phyloP scores from a whole-genome alignment of 441 rosid genomes.

The Rhodomyrtus psidioides region DNA sequence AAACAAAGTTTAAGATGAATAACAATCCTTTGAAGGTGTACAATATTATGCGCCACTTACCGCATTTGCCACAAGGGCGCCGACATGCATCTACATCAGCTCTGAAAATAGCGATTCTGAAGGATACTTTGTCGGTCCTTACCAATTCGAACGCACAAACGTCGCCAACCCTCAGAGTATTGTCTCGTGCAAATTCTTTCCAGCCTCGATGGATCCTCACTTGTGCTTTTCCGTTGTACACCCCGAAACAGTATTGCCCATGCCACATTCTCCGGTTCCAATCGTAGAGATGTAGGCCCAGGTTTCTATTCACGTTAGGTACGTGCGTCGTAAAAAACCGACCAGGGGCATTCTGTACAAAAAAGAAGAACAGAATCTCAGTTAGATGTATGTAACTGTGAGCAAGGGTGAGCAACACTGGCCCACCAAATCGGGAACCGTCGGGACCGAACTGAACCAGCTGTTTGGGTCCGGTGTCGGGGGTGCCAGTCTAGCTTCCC shows the following conservation, averaged over 20 bases:
- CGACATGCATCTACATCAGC: background rate
- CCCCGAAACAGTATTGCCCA: background rate
- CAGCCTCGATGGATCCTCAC: background rate
- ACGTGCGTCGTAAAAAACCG: background rate
- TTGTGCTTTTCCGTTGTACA: background rate
- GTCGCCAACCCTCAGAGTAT: background rate
- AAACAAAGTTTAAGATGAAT: background rate
- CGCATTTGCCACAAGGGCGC: background rate
- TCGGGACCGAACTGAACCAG: no score
- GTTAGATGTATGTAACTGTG: no score
- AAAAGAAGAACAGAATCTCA: no score
- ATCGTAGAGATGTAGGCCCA: background rate
- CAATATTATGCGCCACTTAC: background rate
- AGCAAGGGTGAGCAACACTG: no score
- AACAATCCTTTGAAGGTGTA: no score
- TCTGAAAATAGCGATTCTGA: background rate
- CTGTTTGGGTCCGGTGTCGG: no score
- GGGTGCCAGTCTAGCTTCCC: no score
- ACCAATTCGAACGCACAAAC: conserved; percentile 9
- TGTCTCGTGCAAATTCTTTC: background rate
- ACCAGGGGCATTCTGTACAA: background rate
- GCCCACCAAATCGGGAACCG: no score
- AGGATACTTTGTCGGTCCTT: background rate
- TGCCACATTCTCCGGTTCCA: background rate
- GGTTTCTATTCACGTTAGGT: background rate